Conservation (phyloP, 768 basidiomycete species). For the Phallus indusiatus region DNA sequence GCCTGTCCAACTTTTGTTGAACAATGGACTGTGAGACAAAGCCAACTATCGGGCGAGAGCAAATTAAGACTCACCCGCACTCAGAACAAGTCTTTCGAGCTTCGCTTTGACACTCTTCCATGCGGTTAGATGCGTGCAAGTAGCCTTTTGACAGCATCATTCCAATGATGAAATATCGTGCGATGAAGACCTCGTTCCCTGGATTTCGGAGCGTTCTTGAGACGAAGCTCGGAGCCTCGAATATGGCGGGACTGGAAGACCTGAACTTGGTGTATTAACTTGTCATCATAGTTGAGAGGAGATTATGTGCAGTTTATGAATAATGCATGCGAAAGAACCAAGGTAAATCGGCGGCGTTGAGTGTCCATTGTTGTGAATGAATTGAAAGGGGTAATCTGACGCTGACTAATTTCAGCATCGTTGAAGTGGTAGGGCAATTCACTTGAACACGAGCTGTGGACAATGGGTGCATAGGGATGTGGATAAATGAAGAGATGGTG, state of each 20-base stretch:
- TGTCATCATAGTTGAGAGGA: not conserved
- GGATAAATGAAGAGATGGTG: no score
- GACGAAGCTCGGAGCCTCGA: constrained; percentile 22
- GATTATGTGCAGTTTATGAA: no score
- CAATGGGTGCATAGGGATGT: no score
- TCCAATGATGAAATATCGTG: constrained; percentile 48
- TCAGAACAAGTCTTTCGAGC: constrained; percentile 73
- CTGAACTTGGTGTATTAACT: not conserved
- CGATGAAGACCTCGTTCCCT: constrained; percentile 45
- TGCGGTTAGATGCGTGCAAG: constrained; percentile 53
- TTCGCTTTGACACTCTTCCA: constrained; percentile 60
- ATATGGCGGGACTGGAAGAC: not conserved
- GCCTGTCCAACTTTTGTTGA: constrained; percentile 80
- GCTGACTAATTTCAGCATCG: no score
- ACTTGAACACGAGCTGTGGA: no score
- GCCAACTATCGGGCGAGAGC: not conserved
- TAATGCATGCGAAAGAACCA: no score
- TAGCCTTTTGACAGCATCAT: constrained; percentile 60
- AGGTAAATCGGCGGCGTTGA: no score
- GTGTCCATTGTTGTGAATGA: no score
- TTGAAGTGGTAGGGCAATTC: no score
- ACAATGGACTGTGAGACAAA: not conserved
- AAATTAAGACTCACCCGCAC: constrained; percentile 57
- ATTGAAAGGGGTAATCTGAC: no score
- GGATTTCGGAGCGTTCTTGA: constrained; percentile 37